A percentile compares a stretch with the other conserved stretches of the same genome.
Evolutionary conservation across 23 red algal genomes (phyloP).

Genomic region (Rhodosorus marinus): DNA sequence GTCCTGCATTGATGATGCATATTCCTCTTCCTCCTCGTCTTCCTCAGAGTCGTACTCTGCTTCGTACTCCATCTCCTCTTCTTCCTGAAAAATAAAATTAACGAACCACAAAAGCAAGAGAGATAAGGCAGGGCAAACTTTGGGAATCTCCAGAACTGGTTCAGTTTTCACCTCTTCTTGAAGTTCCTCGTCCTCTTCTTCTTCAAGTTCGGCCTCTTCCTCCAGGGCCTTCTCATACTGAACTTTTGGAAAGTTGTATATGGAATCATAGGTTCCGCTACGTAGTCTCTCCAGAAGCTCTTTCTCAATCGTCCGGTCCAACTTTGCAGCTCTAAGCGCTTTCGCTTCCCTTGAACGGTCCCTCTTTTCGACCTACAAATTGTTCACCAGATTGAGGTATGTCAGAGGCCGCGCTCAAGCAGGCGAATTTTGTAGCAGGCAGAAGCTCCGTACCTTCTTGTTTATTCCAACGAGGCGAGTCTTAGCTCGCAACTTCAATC

Average conservation of each 20-base stretch:
- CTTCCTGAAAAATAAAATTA: no score
- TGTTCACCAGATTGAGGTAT: not conserved
- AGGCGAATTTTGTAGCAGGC: not conserved
- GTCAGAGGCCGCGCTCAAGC: not conserved
- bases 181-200: conserved; percentile 32
- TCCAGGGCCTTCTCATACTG: conserved; percentile 75
- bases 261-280: conserved; percentile 60
- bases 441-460: no score
- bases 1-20: not conserved
- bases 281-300: conserved; percentile 59
- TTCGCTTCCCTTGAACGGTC: conserved; percentile 56
- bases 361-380: conserved; percentile 36
- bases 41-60: conserved; percentile 18
- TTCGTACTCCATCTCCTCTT: conserved; percentile 24
- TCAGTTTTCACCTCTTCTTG: conserved; percentile 25
- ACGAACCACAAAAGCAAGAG: no score
- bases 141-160: no score
- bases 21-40: conserved; percentile 3
- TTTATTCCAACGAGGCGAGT: conserved; percentile 51
- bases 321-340: conserved; percentile 41
- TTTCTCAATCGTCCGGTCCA: conserved; percentile 60
- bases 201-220: conserved; percentile 21
- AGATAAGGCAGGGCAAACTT: no score
- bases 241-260: conserved; percentile 76
- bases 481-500: conserved; percentile 17